phyloP scores from a whole-genome alignment of 345 rosid genomes.

The Noccaea caerulescens region DNA sequence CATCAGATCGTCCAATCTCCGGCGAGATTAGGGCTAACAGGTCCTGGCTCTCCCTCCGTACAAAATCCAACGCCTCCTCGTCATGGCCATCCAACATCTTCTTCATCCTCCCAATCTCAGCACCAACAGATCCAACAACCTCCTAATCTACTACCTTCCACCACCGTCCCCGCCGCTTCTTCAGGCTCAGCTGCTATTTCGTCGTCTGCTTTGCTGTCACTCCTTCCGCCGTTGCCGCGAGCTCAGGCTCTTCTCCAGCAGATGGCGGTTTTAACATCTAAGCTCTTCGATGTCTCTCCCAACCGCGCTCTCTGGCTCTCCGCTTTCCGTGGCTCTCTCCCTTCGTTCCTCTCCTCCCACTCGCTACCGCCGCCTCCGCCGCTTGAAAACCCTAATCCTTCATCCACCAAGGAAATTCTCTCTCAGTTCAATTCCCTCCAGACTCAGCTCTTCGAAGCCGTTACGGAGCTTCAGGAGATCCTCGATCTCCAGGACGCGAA shows the following conservation, averaged over 20 bases:
- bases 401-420: slow-evolving; percentile 67
- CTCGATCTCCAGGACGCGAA: slow-evolving; percentile 90
- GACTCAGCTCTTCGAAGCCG: slow-evolving; percentile 89
- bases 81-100: slow-evolving; percentile 52
- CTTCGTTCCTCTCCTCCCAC: slow-evolving; percentile 72
- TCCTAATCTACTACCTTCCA: slow-evolving; percentile 40
- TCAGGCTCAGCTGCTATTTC: slow-evolving; percentile 47
- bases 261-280: slow-evolving; percentile 72
- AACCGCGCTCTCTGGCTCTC: slow-evolving; percentile 76
- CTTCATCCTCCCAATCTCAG: slow-evolving; percentile 48
- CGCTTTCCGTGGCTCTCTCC: slow-evolving; percentile 75
- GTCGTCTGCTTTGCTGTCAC: slow-evolving; percentile 73
- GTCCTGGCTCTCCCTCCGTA: slow-evolving; percentile 75
- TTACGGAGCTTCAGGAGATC: slow-evolving; percentile 88
- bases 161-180: slow-evolving; percentile 26
- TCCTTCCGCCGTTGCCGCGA: slow-evolving; percentile 88
- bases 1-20: slow-evolving; percentile 85
- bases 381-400: slow-evolving; percentile 59
- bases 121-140: slow-evolving; percentile 46
- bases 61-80: slow-evolving; percentile 68
- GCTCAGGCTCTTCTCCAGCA: slow-evolving; percentile 87
- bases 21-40: slow-evolving; percentile 80
- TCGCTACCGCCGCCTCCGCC: slow-evolving; percentile 54
- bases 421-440: slow-evolving; percentile 73
- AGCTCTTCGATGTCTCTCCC: slow-evolving; percentile 80